Conservation (phyloP, 1,284 basidiomycete species). For the Marasmius fiardii region DNA sequence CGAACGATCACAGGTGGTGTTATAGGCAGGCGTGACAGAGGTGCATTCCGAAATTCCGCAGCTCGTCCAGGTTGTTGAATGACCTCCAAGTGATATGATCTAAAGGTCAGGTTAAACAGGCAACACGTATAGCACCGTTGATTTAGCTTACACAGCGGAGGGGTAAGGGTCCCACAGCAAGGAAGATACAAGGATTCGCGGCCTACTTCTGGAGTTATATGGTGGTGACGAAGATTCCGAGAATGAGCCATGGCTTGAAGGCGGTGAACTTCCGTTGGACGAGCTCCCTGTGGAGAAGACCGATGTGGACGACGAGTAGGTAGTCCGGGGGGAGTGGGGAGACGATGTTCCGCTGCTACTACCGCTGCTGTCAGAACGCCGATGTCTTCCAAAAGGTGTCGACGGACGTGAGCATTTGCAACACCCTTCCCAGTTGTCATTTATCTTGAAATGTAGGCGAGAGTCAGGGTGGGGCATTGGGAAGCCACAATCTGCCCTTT, state of each 20-base stretch:
- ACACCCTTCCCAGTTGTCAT: background rate
- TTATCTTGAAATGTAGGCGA: conserved; percentile 1
- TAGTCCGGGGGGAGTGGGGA: conserved; percentile 36
- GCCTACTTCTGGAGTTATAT: conserved; percentile 34
- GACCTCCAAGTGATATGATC: conserved; percentile 72
- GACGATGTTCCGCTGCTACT: conserved; percentile 36
- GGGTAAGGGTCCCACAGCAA: conserved; percentile 48
- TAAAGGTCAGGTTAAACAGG: conserved; percentile 23
- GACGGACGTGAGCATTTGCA: background rate
- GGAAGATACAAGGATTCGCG: conserved; percentile 52
- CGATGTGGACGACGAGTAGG: conserved; percentile 25
- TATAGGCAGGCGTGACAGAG: conserved; percentile 77
- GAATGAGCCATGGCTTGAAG: conserved; percentile 35
- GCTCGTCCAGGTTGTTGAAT: conserved; percentile 78
- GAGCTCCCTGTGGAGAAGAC: conserved; percentile 31
- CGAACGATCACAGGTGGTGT: conserved; percentile 79
- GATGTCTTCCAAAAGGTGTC: background rate
- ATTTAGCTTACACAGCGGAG: conserved; percentile 41
- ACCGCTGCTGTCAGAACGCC: background rate
- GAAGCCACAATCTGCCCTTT: background rate
- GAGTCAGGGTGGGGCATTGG: background rate
- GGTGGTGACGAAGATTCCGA: conserved; percentile 29
- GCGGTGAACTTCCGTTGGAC: conserved; percentile 33
- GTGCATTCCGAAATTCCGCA: conserved; percentile 74
- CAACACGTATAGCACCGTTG: background rate